Conservation (phyloP, 768 basidiomycete species). For the Russula lepida region DNA sequence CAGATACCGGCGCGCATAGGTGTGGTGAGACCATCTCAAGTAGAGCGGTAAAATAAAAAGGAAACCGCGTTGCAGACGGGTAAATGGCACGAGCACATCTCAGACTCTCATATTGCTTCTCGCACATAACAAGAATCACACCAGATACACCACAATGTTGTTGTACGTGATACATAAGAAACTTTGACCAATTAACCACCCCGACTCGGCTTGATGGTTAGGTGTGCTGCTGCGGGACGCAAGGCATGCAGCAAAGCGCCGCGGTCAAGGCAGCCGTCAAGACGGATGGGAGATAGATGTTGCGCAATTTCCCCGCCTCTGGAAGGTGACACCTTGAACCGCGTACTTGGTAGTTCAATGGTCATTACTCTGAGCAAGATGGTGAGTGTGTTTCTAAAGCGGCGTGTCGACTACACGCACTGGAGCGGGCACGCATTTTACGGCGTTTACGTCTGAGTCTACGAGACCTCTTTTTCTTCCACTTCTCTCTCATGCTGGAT, state of each 20-base stretch:
- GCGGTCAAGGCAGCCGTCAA: background rate
- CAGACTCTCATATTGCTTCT: background rate
- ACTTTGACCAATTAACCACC: constrained; percentile 19
- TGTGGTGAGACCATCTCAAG: too few relatives aligned
- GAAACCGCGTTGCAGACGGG: background rate
- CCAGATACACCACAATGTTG: constrained; percentile 3
- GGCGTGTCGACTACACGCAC: constrained; percentile 40
- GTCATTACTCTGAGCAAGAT: constrained; percentile 29
- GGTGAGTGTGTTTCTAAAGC: background rate
- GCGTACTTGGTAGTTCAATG: constrained; percentile 13
- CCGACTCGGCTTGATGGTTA: constrained; percentile 20
- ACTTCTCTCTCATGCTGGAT: constrained; percentile 86
- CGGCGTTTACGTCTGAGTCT: constrained; percentile 90
- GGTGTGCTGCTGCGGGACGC: constrained; percentile 5
- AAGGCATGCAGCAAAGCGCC: constrained; percentile 11
- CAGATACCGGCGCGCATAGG: background rate
- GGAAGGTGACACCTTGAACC: constrained; percentile 1
- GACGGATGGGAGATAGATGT: background rate
- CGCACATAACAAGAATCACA: constrained; percentile 7
- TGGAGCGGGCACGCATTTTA: constrained; percentile 95
- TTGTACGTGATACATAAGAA: constrained; percentile 17
- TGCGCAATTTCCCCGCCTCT: background rate
- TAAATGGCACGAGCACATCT: background rate
- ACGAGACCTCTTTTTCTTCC: constrained; percentile 93
- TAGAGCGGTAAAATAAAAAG: background rate